Conservation (phyloP, 768 basidiomycete genomes). For the Hemileccinum rubropunctum region DNA sequence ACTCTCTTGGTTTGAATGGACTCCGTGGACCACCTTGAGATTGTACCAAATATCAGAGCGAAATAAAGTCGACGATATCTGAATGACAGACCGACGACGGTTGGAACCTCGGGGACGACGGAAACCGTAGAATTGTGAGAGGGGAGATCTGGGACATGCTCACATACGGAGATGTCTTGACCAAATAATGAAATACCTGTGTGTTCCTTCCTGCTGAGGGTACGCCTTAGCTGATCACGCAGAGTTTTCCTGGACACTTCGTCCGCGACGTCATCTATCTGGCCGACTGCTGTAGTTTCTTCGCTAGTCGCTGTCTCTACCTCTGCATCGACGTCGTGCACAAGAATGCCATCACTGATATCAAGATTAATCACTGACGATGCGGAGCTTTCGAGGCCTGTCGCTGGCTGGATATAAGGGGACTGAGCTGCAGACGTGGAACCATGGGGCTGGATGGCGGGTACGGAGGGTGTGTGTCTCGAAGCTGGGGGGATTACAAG, state of each 20-base stretch:
- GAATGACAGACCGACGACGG: conserved; percentile 16
- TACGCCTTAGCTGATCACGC: conserved; percentile 69
- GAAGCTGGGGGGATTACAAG: conserved; percentile 50
- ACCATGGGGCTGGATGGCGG: conserved; percentile 54
- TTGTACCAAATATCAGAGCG: background rate
- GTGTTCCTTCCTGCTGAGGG: conserved; percentile 51
- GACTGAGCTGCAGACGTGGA: conserved; percentile 30
- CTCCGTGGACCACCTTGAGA: conserved; percentile 14
- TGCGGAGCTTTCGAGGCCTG: conserved; percentile 58
- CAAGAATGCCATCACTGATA: conserved; percentile 62
- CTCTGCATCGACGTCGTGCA: conserved; percentile 68
- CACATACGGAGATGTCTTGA: conserved; percentile 9
- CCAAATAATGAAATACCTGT: conserved; percentile 37
- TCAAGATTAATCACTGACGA: conserved; percentile 72
- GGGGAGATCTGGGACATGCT: conserved; percentile 10
- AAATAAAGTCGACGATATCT: conserved; percentile 1
- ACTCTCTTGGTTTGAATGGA: conserved; percentile 61
- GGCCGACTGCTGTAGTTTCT: conserved; percentile 46
- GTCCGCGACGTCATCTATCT: conserved; percentile 41
- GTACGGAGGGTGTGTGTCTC: conserved; percentile 52
- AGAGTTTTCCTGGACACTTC: conserved; percentile 63
- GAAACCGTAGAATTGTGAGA: conserved; percentile 14
- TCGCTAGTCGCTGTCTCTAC: conserved; percentile 54
- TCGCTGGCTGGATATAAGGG: conserved; percentile 27
- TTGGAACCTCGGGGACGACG: conserved; percentile 37